Conservation (phyloP, 108 stramenopile species). For the Nitzschia inconspicua region DNA sequence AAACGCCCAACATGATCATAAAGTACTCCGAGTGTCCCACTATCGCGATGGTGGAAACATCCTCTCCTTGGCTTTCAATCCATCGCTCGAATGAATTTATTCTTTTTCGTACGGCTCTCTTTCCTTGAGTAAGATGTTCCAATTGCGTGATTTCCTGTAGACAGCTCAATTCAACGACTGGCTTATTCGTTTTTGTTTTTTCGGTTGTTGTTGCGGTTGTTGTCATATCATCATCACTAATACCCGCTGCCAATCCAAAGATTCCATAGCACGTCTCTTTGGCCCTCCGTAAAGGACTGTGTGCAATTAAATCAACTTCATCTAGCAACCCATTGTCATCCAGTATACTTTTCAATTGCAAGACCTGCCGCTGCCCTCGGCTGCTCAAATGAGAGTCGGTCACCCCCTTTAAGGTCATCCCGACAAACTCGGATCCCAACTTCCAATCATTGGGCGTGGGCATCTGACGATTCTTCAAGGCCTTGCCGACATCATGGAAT, state of each 20-base stretch:
- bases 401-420: background rate
- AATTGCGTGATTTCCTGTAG: constrained; percentile 16
- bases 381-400: background rate
- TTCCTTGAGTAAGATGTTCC: constrained; percentile 10
- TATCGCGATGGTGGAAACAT: constrained; percentile 30
- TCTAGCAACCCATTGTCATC: background rate
- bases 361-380: background rate
- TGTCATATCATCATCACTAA: no score
- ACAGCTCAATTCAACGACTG: constrained; percentile 15
- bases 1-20: constrained; percentile 56
- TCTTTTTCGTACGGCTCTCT: constrained; percentile 31
- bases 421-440: background rate
- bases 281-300: constrained; percentile 59
- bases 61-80: constrained; percentile 44
- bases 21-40: constrained; percentile 77
- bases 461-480: background rate
- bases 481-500: background rate
- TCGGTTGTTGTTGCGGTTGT: background rate
- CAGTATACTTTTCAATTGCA: background rate
- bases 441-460: background rate
- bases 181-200: background rate
- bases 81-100: constrained; percentile 44
- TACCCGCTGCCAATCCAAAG: no score
- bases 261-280: constrained; percentile 47
- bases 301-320: constrained; percentile 13